Evolutionary conservation across 2,329 filamentous ascomycete genomes (phyloP), one percentile per base, ranked within the genome.

Genomic region (Exophiala mesophila): DNA sequence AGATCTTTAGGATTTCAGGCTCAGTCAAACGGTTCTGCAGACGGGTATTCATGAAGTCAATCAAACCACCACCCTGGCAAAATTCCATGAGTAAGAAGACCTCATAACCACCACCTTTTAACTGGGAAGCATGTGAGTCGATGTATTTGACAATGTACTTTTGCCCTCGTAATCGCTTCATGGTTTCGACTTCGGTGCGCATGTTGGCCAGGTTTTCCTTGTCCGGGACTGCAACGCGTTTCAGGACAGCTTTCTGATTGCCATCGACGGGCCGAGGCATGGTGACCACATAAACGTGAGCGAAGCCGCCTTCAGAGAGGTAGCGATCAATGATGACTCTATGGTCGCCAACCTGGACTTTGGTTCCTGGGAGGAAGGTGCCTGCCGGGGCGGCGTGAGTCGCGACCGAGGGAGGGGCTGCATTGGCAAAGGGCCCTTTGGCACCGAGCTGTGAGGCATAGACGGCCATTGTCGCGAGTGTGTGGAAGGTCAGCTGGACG

Each of bases 11-110:
- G 56, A 98, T 95, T 72, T 98, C 92, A 36, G 92, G 90, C 70
- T 98, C 92, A 24, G 90, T 98, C 65, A 98, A 74, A 37, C 92
- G 85, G 64, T 98, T 89, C 68, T 98, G 92, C 58, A 98, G 71
- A 39, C 92, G 80, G 24, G 92, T 98, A 68, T 98, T 98, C 92
- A 98, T 98, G 64, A 97, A 98, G 69, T 98, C 92, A 63, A 98
- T 98, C 62, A 98, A 70, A 24, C 92, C 90, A 52, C 92, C 92
- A 37, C 92, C 92, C 59, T 85, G 81, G 69, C 92, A 98, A 66
- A 83, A 96, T 63, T 98, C 92, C 92, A 98, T 98, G 53, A 98
- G 81, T 59, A 98, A 66, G 59, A 98, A 98, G 45, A 98, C 92
- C 71, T 98, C 92, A 64, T 95, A 98, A 45, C 92, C 92, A 30